phyloP scores from a whole-genome alignment of 306 rosid genomes.

The Pterocarpus macrocarpus region DNA sequence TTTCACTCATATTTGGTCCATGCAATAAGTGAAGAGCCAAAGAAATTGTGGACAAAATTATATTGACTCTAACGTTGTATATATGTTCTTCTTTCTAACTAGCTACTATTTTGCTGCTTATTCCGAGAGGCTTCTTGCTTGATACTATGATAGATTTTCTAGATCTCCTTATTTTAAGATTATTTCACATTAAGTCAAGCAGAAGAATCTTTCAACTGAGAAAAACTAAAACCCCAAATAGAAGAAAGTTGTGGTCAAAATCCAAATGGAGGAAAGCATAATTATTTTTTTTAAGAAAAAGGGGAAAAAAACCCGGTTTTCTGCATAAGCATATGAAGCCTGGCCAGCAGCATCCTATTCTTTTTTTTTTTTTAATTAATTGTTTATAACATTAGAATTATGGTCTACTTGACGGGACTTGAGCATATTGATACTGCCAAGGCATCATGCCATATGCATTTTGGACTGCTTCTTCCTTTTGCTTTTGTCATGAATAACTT shows the following conservation, averaged over 20 bases:
- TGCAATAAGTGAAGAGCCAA: constrained; percentile 27
- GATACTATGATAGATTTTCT: neutral
- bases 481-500: constrained; percentile 24
- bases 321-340: constrained; percentile 2
- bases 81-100: neutral
- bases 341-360: neutral
- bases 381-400: neutral
- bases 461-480: constrained; percentile 30
- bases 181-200: constrained; percentile 1
- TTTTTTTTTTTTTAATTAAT: neutral
- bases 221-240: constrained; percentile 10
- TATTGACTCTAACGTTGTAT: neutral
- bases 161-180: constrained; percentile 20
- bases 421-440: neutral
- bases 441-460: constrained; percentile 17
- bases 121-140: constrained; percentile 1
- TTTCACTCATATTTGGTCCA: neutral
- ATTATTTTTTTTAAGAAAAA: neutral
- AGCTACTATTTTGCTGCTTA: neutral
- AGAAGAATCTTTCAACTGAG: constrained; percentile 33
- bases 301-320: neutral
- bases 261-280: constrained; percentile 8
- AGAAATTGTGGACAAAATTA: constrained; percentile 5
- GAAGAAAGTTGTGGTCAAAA: constrained; percentile 34
- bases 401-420: constrained; percentile 1